Base-by-base conservation (phyloP, 305 asterid species). In the Fraxinus paxiana region DNA sequence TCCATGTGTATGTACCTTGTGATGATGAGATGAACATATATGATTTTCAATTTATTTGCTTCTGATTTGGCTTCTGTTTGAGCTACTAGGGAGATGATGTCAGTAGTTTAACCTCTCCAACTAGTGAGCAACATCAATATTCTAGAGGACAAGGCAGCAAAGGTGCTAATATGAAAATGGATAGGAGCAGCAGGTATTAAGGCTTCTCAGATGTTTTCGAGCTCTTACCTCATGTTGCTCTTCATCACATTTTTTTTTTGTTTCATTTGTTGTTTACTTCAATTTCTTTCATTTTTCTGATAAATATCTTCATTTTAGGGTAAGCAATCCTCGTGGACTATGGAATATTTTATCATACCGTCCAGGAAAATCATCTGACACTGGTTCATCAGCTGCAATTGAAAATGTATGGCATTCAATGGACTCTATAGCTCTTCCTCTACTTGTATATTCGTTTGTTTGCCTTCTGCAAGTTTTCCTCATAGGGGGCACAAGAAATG, bases 271-370 rank as follows among this genome's bases (percentile, higher is more conserved):
- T 79, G 80, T 24, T 82, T 65, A 35, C 51, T 41, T 41, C 34
- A 13, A 17, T 24, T 75, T 38, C 46, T 69, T 80, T 69, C 65
- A 2, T 48, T 20, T 79, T 75, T 79, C 74, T 80, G 75, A 77
- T 82, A 56, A 73, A 61, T 76, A 20, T 75, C 82, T 86, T 30
- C 82, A 80, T 82, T 85, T 48, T 80, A 81, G 89, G 87, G 77
- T 79, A 79, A 79, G 89, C 87, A 86, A 89, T 74, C 88, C 92
- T 82, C 87, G 79, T 86, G 96, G 97, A 79, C 84, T 93, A 77
- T 92, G 98, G 99, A 88, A 91, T 78, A 87, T 89, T 91, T 72
- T 92, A 69, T 77, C 76, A 41, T 88, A 85, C 48, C 88, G 82
- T 41, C 90, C 91, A 22, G 78, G 82, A 85, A 89, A 82, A 88